Percentiles rank a stretch among this genome's conserved stretches.
Conservation (phyloP, 1,284 basidiomycete species). For the Wallemia hederae region DNA sequence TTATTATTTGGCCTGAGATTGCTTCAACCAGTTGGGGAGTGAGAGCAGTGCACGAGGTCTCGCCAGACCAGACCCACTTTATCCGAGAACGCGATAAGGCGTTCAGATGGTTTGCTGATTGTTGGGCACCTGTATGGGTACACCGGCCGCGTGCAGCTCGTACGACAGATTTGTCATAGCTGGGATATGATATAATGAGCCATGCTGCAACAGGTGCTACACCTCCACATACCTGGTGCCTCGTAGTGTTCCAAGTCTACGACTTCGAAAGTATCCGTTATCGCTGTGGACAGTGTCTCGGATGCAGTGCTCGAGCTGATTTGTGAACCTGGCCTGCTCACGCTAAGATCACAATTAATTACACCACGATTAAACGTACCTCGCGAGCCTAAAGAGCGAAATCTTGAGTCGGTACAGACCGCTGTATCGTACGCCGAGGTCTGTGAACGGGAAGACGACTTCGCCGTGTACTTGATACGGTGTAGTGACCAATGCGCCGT, state of each 20-base stretch:
- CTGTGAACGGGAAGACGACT: conserved; percentile 62
- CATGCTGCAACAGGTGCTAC: too few species aligned
- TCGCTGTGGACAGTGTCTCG: neutral
- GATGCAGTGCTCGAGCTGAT: neutral
- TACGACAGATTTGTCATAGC: neutral
- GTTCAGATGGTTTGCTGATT: neutral
- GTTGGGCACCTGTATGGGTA: neutral
- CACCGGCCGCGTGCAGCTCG: neutral
- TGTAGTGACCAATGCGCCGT: conserved; percentile 55
- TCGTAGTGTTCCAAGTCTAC: neutral
- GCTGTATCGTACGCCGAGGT: conserved; percentile 47
- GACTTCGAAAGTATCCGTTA: neutral
- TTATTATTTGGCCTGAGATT: too few species aligned
- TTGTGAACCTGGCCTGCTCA: neutral
- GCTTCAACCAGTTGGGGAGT: too few species aligned
- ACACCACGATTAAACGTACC: conserved; percentile 24
- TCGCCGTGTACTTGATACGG: conserved; percentile 41
- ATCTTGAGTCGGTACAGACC: conserved; percentile 48
- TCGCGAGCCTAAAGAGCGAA: conserved; percentile 39
- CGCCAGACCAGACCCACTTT: too few species aligned
- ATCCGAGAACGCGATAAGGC: too few species aligned
- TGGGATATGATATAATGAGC: too few species aligned
- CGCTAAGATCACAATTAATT: neutral
- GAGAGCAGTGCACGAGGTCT: too few species aligned
- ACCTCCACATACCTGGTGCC: neutral